These are phyloP conservation scores for Didymella arachidicola DNA, from an alignment of 2,329 filamentous ascomycete species.

Conservation along the genomic window DNA sequence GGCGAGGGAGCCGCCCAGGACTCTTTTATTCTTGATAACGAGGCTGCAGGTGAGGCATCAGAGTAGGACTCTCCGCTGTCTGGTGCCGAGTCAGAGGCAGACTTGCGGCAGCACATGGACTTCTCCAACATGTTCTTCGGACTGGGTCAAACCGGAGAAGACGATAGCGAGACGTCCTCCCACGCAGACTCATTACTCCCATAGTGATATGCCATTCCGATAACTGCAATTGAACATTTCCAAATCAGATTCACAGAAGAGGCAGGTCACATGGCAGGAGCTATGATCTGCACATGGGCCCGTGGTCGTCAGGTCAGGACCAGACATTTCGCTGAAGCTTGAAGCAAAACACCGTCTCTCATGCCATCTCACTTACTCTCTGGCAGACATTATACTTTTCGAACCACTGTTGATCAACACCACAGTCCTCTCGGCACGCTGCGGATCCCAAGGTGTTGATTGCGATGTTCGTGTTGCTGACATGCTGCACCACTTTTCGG, in stretches of 20 bases:
- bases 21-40: not conserved
- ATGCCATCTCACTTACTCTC: not conserved
- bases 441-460: not conserved
- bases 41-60: constrained; percentile 7
- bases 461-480: constrained; percentile 8
- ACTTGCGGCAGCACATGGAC: not conserved
- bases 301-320: not conserved
- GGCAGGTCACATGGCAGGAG: not conserved
- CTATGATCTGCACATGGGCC: not conserved
- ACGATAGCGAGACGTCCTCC: not conserved
- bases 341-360: not conserved
- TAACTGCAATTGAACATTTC: not conserved
- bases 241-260: not conserved
- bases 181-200: not conserved
- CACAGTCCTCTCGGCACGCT: not conserved
- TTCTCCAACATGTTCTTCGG: not conserved
- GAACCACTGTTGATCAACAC: constrained; percentile 2
- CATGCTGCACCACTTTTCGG: not conserved
- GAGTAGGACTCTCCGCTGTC: not conserved
- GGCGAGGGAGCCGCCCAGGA: too few relatives aligned
- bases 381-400: not conserved
- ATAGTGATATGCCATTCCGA: not conserved
- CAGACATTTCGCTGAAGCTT: not conserved
- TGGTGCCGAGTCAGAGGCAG: not conserved
- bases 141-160: not conserved